Evolutionary conservation across 2,329 filamentous ascomycete genomes (phyloP), one percentile per base, ranked within the genome.

Genomic region (Chaetomiaceae sp.): DNA sequence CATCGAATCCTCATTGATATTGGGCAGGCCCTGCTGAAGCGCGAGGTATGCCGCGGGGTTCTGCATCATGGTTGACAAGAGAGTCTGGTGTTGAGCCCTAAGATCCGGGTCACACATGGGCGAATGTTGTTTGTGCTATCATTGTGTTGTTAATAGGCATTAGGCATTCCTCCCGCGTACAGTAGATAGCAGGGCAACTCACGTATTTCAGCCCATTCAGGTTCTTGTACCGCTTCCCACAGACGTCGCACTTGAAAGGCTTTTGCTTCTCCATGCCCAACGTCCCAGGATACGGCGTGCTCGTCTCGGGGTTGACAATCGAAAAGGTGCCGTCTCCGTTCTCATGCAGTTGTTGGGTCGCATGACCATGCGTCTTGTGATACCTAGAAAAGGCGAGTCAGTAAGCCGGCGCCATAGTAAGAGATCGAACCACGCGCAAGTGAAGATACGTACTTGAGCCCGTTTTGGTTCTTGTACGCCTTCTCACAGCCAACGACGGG

Each of bases 251-350:
- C 62, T 90, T 90, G 65, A 97, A 97, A 3, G 93, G 93, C 72
- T 98, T 98, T 72, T 97, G 91, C 66, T 97, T 98, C 70, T 98
- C 93, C 93, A 98, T 98, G n/a, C 93, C 93, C 29, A 95, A 74
- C 1, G 93, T 97, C 26, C 93, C 93, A 0, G 93, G 93, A 56
- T 97, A 98, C 0, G 93, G 93, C 1, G 88, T 80, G 22, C 87
- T 93, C 0, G 93, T 97, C 62, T 95, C 87, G 0, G 93, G 93
- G 59, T 98, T 95, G 42, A 98, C 91, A 56, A 98, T 98, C 0
- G 91, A 97, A 64, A 95, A 97, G 2, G 93, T 96, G 42, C 93
- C 93, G 61, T 98, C 93, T 14, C 87, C 86, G 59, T 98, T 98
- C 65, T 96, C 90, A 62, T 96, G 90, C 50, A 98, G 76, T 65